Evolutionary conservation across 2,329 filamentous ascomycete genomes (phyloP).

Genomic region (Thelonectria blattea): DNA sequence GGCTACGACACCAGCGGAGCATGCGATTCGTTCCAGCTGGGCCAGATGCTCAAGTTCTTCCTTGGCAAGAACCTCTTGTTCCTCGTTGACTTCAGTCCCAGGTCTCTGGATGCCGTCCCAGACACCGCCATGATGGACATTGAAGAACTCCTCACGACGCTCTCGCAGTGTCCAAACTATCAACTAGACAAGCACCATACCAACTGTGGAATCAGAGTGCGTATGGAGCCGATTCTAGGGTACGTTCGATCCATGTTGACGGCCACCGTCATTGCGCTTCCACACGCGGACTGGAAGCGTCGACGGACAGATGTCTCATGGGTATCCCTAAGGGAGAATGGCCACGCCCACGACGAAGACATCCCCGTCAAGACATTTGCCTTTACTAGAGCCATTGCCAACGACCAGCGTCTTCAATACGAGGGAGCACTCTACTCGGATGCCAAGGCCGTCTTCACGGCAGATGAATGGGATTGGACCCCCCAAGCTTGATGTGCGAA

Average conservation of each 20-base stretch:
- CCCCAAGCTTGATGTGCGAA: slow-evolving; percentile 47
- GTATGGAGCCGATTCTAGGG: slow-evolving; percentile 70
- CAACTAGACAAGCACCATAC: slow-evolving; percentile 76
- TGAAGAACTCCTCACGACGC: slow-evolving; percentile 61
- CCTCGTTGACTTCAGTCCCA: slow-evolving; percentile 61
- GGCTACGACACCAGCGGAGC: slow-evolving; percentile 75
- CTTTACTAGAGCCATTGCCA: slow-evolving; percentile 58
- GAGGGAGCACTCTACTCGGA: slow-evolving; percentile 58
- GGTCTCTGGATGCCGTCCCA: slow-evolving; percentile 51
- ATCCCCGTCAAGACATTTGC: slow-evolving; percentile 44
- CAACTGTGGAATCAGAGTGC: slow-evolving; percentile 73
- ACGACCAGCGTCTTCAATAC: slow-evolving; percentile 56
- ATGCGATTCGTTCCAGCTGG: slow-evolving; percentile 80
- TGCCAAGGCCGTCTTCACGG: slow-evolving; percentile 61
- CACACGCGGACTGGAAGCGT: slow-evolving; percentile 54
- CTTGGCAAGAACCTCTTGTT: slow-evolving; percentile 64
- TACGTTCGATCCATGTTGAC: slow-evolving; percentile 65
- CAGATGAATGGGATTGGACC: slow-evolving; percentile 65
- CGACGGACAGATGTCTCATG: slow-evolving; percentile 50
- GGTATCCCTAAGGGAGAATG: slow-evolving; percentile 37
- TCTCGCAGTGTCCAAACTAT: slow-evolving; percentile 73
- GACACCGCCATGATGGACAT: slow-evolving; percentile 66
- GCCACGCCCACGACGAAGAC: slow-evolving; percentile 22
- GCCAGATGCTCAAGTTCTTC: slow-evolving; percentile 78
- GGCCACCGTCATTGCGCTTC: slow-evolving; percentile 51